Evolutionary conservation across 129 eudicot species (phyloP).

Genomic region (Arctium lappa): DNA sequence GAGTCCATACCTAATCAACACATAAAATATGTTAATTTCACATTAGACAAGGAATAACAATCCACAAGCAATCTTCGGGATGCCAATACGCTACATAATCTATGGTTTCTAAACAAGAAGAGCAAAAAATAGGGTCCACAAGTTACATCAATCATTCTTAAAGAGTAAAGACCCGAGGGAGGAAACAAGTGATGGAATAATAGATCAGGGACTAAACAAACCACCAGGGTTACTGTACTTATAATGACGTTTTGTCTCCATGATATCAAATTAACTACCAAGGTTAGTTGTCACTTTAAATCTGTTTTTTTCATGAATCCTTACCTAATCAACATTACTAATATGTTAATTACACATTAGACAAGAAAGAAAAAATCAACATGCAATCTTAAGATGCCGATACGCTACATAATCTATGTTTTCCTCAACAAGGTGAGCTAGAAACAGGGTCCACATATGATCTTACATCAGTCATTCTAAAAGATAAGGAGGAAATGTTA

Average conservation of each 20-base stretch:
- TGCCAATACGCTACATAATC: constrained; percentile 10
- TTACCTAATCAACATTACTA: constrained; percentile 15
- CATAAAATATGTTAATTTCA: background rate
- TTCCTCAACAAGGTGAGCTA: background rate
- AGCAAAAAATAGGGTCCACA: constrained; percentile 21
- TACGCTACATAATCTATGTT: constrained; percentile 14
- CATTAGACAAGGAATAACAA: constrained; percentile 1
- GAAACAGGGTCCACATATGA: constrained; percentile 21
- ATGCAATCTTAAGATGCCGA: constrained; percentile 12
- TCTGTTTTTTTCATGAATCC: background rate
- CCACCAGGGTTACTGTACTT: constrained; percentile 5
- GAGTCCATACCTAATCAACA: background rate
- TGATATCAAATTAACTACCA: constrained; percentile 20
- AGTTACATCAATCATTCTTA: background rate
- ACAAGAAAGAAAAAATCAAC: constrained; percentile 23
- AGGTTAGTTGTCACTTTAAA: constrained; percentile 17
- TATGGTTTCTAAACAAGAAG: background rate
- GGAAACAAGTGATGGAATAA: constrained; percentile 2
- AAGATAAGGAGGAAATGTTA: constrained; percentile 9
- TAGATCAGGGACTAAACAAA: constrained; percentile 5
- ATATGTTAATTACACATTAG: constrained; percentile 16
- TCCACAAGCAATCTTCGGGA: background rate
- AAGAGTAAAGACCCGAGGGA: constrained; percentile 4
- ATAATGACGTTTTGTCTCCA: constrained; percentile 25
- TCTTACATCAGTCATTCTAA: constrained; percentile 10